Conservation (phyloP, 2,329 filamentous ascomycete species). For the Cercospora sp. region DNA sequence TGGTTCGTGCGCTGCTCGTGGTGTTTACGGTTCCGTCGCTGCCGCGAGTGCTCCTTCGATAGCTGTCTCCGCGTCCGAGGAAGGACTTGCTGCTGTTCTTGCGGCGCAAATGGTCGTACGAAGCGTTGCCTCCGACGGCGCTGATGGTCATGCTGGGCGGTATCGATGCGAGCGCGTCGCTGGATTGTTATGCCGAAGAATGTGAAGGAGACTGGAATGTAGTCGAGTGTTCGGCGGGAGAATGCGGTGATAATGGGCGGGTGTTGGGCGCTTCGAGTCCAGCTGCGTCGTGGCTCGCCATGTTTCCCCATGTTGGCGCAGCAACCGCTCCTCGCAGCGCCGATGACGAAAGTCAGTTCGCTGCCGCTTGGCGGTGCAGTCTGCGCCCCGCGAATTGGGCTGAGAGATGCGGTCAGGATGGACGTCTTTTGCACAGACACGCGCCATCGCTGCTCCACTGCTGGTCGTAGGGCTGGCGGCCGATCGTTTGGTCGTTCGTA, state of each 20-base stretch:
- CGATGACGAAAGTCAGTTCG: background rate
- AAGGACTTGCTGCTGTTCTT: slow-evolving; percentile 49
- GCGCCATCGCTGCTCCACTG: background rate
- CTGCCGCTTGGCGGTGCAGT: background rate
- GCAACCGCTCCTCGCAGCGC: background rate
- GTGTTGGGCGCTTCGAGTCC: background rate
- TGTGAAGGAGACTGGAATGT: slow-evolving; percentile 16
- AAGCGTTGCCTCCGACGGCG: slow-evolving; percentile 38
- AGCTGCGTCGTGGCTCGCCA: background rate
- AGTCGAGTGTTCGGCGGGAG: background rate
- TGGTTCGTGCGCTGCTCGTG: slow-evolving; percentile 71
- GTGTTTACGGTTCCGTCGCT: slow-evolving; percentile 92
- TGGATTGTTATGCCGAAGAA: slow-evolving; percentile 12
- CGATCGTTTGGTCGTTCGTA: background rate
- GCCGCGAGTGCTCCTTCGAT: slow-evolving; percentile 47
- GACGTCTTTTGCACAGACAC: background rate
- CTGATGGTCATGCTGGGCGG: slow-evolving; percentile 35
- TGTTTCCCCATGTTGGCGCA: background rate
- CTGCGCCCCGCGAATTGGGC: background rate
- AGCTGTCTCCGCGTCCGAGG: slow-evolving; percentile 38
- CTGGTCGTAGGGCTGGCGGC: background rate
- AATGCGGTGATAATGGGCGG: background rate
- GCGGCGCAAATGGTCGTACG: slow-evolving; percentile 60
- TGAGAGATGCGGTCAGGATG: background rate
- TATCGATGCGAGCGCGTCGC: background rate